Conservation (phyloP, 1,284 basidiomycete genomes). For the Tylopilus sp. region DNA sequence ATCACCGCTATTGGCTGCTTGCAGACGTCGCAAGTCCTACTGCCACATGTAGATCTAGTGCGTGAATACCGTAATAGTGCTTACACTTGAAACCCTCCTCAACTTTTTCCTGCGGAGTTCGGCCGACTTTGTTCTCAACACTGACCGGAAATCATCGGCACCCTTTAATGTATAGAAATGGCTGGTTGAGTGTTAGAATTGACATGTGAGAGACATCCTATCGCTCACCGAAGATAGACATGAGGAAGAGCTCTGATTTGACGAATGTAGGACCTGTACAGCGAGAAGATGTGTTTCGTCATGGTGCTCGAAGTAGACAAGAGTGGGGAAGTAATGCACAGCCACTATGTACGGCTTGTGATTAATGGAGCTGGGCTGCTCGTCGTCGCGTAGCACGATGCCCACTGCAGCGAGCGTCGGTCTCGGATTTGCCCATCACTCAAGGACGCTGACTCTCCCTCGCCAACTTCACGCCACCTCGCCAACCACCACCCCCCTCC, state of each 20-base stretch:
- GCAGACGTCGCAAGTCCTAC: slow-evolving; percentile 68
- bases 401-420: slow-evolving; percentile 5
- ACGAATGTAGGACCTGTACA: slow-evolving; percentile 43
- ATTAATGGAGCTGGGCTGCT: slow-evolving; percentile 1
- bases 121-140: slow-evolving; percentile 44
- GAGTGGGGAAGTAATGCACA: too few relatives aligned
- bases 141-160: slow-evolving; percentile 64
- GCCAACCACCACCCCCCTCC: slow-evolving; percentile 21
- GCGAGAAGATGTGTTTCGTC: slow-evolving; percentile 24
- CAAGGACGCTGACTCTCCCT: slow-evolving; percentile 24
- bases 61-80: not conserved
- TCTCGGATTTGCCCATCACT: slow-evolving; percentile 6
- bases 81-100: slow-evolving; percentile 63
- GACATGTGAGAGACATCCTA: not conserved
- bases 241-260: slow-evolving; percentile 44
- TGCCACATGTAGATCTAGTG: not conserved
- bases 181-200: slow-evolving; percentile 49
- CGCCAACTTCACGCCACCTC: slow-evolving; percentile 25
- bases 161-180: slow-evolving; percentile 74
- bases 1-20: slow-evolving; percentile 67
- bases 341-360: not conserved
- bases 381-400: slow-evolving; percentile 14
- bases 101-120: slow-evolving; percentile 54
- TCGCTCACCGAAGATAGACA: slow-evolving; percentile 39
- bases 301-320: not conserved